Evolutionary conservation across 306 rosid species (phyloP), one percentile per base, ranked within the genome.

Genomic region (Trichosanthes cucumerina): DNA sequence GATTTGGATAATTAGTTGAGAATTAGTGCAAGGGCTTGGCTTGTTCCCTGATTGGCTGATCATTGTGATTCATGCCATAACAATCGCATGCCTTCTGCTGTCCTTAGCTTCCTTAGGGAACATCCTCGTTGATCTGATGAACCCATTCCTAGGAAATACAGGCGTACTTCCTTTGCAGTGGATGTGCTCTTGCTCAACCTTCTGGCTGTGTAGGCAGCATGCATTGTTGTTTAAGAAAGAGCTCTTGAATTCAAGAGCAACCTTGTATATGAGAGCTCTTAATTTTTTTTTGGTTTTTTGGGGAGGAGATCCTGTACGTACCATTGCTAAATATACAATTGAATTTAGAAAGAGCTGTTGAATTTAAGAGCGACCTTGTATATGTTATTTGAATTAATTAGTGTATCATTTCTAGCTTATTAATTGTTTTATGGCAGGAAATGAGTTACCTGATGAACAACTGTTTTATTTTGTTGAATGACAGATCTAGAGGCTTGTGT

Each of bases 401-500:
- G 56, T 13, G 6, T 13, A 44, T 44, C 33, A 23, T 14, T 7
- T 44, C n/a, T 70, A 23, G 57, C 36, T 21, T 12, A 12, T 23
- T 24, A 6, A 10, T 70, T 44, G n/a, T 43, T 69, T 6, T 71
- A 15, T 71, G 46, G 9, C 14, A 14, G 23, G 15, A 39, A 69
- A 0, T 43, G 54, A 68, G 23, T 24, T 6, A 13, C 49, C 44
- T 73, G 26, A 49, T 18, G 9, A 5, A 2, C 23, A 63, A 13
- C 4, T 68, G 70, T 18, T 1, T 44, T 60, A 3, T 60, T 36
- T 65, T 80, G 6, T 15, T 54, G 76, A 83, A 31, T 57, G 18
- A 74, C 96, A 96, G 99, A 96, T 86, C 86, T 96, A 54, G 99
- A 96, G 86, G 99, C 99, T 58, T 96, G 99, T 87, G 99, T 96